Percentiles rank a stretch among this genome's conserved stretches.
Evolutionary conservation across 1,139 yeast species (phyloP).

Genomic region (Yamadazyma diddensiae): DNA sequence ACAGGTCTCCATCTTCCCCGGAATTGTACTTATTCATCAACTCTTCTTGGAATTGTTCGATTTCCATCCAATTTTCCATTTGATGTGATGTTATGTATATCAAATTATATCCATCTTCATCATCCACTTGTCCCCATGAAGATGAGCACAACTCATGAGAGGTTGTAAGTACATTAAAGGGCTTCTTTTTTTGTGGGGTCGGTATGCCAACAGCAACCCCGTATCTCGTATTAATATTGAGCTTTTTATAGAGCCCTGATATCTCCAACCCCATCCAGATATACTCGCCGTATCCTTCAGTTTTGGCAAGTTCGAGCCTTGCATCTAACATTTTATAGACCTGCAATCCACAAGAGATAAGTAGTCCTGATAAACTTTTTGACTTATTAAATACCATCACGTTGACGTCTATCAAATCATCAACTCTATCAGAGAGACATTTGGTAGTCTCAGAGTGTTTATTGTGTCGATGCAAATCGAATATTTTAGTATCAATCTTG

Average conservation of each 20-base stretch:
- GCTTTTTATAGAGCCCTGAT: conserved; percentile 21
- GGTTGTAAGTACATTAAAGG: conserved; percentile 17
- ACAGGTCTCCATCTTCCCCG: conserved; percentile 6
- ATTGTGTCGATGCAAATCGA: conserved; percentile 16
- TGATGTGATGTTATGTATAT: conserved; percentile 36
- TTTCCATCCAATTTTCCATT: conserved; percentile 25
- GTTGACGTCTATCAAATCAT: conserved; percentile 26
- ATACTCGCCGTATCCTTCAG: conserved; percentile 21
- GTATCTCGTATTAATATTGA: conserved; percentile 24
- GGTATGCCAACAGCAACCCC: conserved; percentile 32
- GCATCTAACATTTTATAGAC: conserved; percentile 21
- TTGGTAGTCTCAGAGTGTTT: conserved; percentile 15
- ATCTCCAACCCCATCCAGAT: conserved; percentile 37
- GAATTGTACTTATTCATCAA: conserved; percentile 6
- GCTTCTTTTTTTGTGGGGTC: conserved; percentile 27
- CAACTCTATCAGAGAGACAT: conserved; percentile 23
- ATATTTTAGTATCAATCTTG: conserved; percentile 18
- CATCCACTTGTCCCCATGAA: conserved; percentile 37
- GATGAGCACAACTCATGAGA: conserved; percentile 37
- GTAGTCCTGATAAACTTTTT: conserved; percentile 25
- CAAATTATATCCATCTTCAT: conserved; percentile 21
- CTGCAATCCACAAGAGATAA: conserved; percentile 27
- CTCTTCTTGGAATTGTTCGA: conserved; percentile 10
- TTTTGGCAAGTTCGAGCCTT: conserved; percentile 19
- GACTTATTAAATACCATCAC: conserved; percentile 30